Base-by-base conservation (phyloP, 2,329 filamentous ascomycete genomes). In the Myriosclerotinia duriaeana region DNA sequence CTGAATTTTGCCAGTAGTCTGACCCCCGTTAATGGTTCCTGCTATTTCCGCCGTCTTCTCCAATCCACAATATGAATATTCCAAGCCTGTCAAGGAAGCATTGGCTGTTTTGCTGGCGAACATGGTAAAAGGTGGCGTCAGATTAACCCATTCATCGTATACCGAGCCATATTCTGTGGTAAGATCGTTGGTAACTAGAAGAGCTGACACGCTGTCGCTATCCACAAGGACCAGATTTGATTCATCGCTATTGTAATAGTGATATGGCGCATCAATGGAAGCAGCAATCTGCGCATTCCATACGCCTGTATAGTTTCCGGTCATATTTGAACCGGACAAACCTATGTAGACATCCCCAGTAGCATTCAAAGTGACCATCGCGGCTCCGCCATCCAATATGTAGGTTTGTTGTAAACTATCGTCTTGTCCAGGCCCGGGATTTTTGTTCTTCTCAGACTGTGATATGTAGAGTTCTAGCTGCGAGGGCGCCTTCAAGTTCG, bases 281-380 rank as follows among this genome's bases (percentile, higher is more conserved):
- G 86, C 90, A 1, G 92, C 92, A 30, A 99, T 80, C 73, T 96
- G 84, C 72, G 93, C 93, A 68, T 88, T 90, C 82, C 92, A 99
- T 5, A 81, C 80, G 2, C 89, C 90, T 0, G 81, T 78, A 54
- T 79, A 80, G 17, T 82, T 81, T 0, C 78, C 74, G 0, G 78
- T 75, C 12, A 89, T 79, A 48, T 87, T 85, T 0, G 90, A 89
- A 0, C 93, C 93, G 30, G 84, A 81, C 5, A 99, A 82, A 2
- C 89, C 87, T 68, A 99, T 84, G 74, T 90, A 97, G 5, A 97
- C 82, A 73, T 91, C 86, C 14, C 81, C 83, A 1, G 84, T 84
- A 1, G 87, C 83, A 55, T 86, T 84, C 26, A 91, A 69, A 34
- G 83, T 85, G 66, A 86, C 82, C 76, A 87, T 87, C 30, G 68